Evolutionary conservation across 2,329 filamentous ascomycete species (phyloP), one percentile per base, ranked within the genome.

Genomic region (Periconia sp.): DNA sequence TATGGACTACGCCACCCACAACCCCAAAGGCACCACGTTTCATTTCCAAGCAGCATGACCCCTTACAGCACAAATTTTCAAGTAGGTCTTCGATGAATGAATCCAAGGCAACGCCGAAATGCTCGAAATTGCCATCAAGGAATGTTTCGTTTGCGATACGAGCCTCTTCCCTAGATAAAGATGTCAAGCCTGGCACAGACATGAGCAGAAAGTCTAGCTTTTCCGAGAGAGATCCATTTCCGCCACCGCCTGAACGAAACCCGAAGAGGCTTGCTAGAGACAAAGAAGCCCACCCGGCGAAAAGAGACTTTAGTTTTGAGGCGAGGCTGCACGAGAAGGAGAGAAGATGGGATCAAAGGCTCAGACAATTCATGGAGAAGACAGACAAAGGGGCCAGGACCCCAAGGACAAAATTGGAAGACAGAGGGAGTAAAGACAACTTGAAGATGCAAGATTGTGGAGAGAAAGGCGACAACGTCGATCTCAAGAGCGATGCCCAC

Each of bases 1-100:
- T 47, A 30, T 61, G 52, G 8, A 57, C 51, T 11, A 49, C 57
- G 15, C 47, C 47, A 4, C 41, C 50, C 1, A 56, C 51, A 3
- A 35, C 33, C 9, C 44, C 43, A 12, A 45, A 40, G 17, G n/a
- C n/a, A 7, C n/a, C 7, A 46, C 40, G 23, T 25, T n/a, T 25
- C 23, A 25, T 25, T 25, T n/a, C 23, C 8, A n/a, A 25, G 23
- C n/a, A n/a, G n/a, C n/a, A n/a, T n/a, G n/a, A n/a, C n/a, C n/a
- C n/a, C n/a, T n/a, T n/a, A n/a, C n/a, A 33, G 15, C 28, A 26
- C 24, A 26, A n/a, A n/a, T n/a, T n/a, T n/a, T n/a, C n/a, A n/a
- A n/a, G n/a, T n/a, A n/a, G n/a, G n/a, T n/a, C n/a, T n/a, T n/a
- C n/a, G n/a, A n/a, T n/a, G n/a, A n/a, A n/a, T n/a, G n/a, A n/a